Evolutionary conservation across 2,329 filamentous ascomycete genomes (phyloP), one percentile per base, ranked within the genome.

Genomic region (Epichloe elymi): DNA sequence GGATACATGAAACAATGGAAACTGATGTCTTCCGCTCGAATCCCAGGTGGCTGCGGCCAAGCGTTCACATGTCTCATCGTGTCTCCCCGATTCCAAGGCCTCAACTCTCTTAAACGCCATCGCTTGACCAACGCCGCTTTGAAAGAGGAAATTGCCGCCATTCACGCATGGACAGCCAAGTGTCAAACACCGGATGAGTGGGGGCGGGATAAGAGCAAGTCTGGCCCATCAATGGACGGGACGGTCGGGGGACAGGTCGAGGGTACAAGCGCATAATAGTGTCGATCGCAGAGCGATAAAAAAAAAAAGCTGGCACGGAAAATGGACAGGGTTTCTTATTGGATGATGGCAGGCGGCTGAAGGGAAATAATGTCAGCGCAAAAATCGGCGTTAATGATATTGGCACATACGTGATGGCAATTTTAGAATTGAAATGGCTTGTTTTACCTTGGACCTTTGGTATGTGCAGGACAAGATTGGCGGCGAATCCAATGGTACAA

Each of bases 81-180:
- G 23, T 86, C 83, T 8, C 74, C 83, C 35, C 72, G 80, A 52
- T 89, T 88, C 65, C 73, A 76, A 51, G 82, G 80, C 60, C 84
- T 86, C 67, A 85, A 73, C 62, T 86, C 86, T 49, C 80, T 96
- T 52, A 88, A 88, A 64, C 79, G 90, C 52, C 88, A 95, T 69
- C 82, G 90, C 42, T 76, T 94, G 55, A 89, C 95, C 59, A 95
- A 96, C 69, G 77, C 77, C 15, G 82, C 82, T 5, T 74, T 96
- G 60, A 91, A 89, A 71, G 79, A 83, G 45, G 89, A 96, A 70
- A 95, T 96, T 65, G 86, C 87, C 15, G 80, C 79, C 57, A 95
- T 96, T 60, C 90, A 96, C 72, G 90, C 90, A 39, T 96, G 90
- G 90, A 94, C 88, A 51, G 88, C 89, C 30, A 94, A 89, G 70